Conservation (phyloP, 345 rosid species). For the Lumnitzera racemosa region DNA sequence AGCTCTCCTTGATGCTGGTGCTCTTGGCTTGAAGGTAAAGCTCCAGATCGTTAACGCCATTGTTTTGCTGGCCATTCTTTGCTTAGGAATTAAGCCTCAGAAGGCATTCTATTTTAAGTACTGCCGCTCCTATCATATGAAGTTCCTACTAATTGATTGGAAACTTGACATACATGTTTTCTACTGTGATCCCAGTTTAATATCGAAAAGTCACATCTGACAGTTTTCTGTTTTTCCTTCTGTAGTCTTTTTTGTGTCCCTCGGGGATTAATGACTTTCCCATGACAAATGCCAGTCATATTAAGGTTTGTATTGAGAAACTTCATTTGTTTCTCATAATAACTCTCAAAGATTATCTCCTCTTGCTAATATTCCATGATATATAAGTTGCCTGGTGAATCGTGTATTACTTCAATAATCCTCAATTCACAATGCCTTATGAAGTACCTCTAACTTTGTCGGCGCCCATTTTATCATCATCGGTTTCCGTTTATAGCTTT, state of each 20-base stretch:
- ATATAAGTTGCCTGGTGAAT: too few relatives aligned
- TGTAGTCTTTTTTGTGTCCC: conserved; percentile 97
- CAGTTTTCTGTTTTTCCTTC: conserved; percentile 11
- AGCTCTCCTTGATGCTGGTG: conserved; percentile 79
- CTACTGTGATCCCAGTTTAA: neutral
- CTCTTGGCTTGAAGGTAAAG: conserved; percentile 85
- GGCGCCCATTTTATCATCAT: too few relatives aligned
- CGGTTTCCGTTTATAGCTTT: too few relatives aligned
- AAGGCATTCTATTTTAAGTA: too few relatives aligned
- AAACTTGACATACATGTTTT: neutral
- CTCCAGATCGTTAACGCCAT: neutral
- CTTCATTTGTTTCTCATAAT: neutral
- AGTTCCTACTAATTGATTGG: too few relatives aligned
- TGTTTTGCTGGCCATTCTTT: neutral
- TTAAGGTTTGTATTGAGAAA: conserved; percentile 45
- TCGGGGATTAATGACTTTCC: conserved; percentile 96
- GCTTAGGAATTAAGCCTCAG: neutral
- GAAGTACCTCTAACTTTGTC: too few relatives aligned
- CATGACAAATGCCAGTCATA: conserved; percentile 79
- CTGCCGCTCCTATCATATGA: too few relatives aligned
- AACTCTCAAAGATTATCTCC: neutral
- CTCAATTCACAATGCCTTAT: too few relatives aligned
- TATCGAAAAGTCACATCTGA: conserved; percentile 4
- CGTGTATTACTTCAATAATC: too few relatives aligned
- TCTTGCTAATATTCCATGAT: too few relatives aligned